Conservation (phyloP, 1,284 basidiomycete genomes). For the Tilletia setariae region DNA sequence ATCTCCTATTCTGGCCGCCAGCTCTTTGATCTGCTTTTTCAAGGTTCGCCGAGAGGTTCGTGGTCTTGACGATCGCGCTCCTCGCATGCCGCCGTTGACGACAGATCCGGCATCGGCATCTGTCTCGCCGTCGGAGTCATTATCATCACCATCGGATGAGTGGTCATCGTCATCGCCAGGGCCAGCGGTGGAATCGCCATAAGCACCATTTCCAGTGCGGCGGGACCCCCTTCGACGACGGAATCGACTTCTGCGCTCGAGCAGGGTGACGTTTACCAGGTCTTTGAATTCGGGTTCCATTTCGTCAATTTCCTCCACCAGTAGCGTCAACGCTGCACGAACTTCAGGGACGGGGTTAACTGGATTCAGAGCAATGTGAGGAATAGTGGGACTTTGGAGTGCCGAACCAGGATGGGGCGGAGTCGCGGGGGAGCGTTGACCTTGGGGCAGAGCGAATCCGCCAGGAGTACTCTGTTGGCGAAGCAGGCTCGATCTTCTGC, state of each 20-base stretch:
- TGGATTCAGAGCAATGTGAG: neutral
- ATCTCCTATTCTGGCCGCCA: neutral
- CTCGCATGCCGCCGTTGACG: neutral
- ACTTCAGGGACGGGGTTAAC: conserved; percentile 36
- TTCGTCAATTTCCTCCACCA: conserved; percentile 35
- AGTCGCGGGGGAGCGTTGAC: conserved; percentile 5
- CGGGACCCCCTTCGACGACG: neutral
- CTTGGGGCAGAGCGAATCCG: neutral
- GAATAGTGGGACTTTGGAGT: neutral
- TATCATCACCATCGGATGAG: conserved; percentile 25
- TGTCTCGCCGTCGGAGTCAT: conserved; percentile 16
- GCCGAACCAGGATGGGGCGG: neutral
- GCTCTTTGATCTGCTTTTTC: conserved; percentile 1
- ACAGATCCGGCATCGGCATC: neutral
- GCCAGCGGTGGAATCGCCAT: neutral
- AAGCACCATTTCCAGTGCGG: neutral
- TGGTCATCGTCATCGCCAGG: conserved; percentile 25
- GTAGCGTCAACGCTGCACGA: conserved; percentile 30
- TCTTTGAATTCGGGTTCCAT: conserved; percentile 40
- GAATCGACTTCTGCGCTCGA: conserved; percentile 21
- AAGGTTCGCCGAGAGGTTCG: neutral
- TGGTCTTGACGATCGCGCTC: conserved; percentile 5
- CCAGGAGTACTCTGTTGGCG: neutral
- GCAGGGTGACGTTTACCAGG: conserved; percentile 39
- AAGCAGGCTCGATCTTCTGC: neutral